Evolutionary conservation across 192 early-diverging fungal species (phyloP), one percentile per base, ranked within the genome.

Genomic region (Chytriomyces confervae): DNA sequence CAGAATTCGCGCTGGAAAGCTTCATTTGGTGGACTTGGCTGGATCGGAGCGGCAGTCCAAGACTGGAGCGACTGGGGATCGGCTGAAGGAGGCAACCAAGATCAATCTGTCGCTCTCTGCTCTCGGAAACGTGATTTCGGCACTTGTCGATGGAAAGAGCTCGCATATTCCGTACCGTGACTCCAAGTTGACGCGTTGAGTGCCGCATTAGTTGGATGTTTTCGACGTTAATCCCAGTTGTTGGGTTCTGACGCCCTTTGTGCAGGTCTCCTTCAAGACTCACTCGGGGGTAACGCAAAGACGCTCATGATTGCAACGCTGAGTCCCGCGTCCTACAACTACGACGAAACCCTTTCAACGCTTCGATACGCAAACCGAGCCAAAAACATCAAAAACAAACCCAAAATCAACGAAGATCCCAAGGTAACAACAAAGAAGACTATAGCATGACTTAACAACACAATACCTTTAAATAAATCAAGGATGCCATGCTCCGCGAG

Each of bases 331-430:
- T 80, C 79, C 53, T 91, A 89, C 79, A 91, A 91, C 73, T 91
- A 87, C 71, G 90, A 91, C 27, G 90, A 91, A 80, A 89, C 89
- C 6, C 49, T 91, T 18, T 89, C 87, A 3, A 90, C 90, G 16
- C 80, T 91, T 24, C 74, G 90, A 62, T 91, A 91, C 50, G 90
- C 90, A 1, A 91, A 88, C 62, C 81, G 90, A 24, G 86, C 90
- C 7, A 91, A 91, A 82, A 90, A 86, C 50, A 91, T 91, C 79
- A 91, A 91, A 72, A 91, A 91, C 78, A 91, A 91, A 71, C 90
- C 90, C 24, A 91, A 91, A 77, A 83, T 91, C 81, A 91, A 91
- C 66, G 89, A 91, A 78, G 90, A 91, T 77, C 90, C 90, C 3
- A 91, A 89, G 77, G 86, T 88, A 76, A 43, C 16, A 4, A 13